Conservation (phyloP, 1,284 basidiomycete genomes). For the Sporisorium iseilematis-ciliati region DNA sequence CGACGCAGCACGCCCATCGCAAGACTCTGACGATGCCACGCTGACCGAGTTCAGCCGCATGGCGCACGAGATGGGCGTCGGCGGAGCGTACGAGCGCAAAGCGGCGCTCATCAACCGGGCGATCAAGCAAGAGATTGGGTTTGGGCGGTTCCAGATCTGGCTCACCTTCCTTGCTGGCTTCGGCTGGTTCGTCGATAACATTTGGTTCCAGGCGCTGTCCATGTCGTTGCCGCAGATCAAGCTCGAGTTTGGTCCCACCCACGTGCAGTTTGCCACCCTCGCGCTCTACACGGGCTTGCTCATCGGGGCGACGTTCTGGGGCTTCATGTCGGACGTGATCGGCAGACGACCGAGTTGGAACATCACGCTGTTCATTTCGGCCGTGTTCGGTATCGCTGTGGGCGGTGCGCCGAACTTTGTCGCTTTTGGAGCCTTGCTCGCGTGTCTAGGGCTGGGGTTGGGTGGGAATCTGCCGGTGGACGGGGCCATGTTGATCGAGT, state of each 20-base stretch:
- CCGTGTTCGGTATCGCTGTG: slow-evolving; percentile 76
- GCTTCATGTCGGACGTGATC: slow-evolving; percentile 70
- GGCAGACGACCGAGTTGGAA: slow-evolving; percentile 75
- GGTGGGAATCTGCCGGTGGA: slow-evolving; percentile 73
- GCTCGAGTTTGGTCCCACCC: slow-evolving; percentile 53
- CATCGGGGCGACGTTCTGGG: slow-evolving; percentile 75
- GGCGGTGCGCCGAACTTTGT: slow-evolving; percentile 75
- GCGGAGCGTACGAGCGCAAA: slow-evolving; percentile 60
- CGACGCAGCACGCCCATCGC: slow-evolving; percentile 8
- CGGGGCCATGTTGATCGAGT: slow-evolving; percentile 66
- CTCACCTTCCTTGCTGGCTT: slow-evolving; percentile 75
- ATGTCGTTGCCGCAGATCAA: slow-evolving; percentile 63
- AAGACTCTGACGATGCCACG: slow-evolving; percentile 40
- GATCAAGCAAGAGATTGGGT: slow-evolving; percentile 72
- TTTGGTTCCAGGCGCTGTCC: slow-evolving; percentile 62
- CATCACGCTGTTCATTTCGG: slow-evolving; percentile 75
- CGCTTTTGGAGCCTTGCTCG: slow-evolving; percentile 73
- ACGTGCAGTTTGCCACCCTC: slow-evolving; percentile 69
- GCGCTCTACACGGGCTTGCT: slow-evolving; percentile 76
- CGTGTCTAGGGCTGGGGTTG: slow-evolving; percentile 75
- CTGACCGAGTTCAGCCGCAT: slow-evolving; percentile 42
- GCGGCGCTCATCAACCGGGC: slow-evolving; percentile 57
- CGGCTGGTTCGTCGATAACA: slow-evolving; percentile 73
- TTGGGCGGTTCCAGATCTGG: slow-evolving; percentile 76
- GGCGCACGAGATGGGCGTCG: slow-evolving; percentile 61